Evolutionary conservation across 2,329 filamentous ascomycete genomes (phyloP), one percentile per base, ranked within the genome.

Genomic region (Stachybotrys chartarum): DNA sequence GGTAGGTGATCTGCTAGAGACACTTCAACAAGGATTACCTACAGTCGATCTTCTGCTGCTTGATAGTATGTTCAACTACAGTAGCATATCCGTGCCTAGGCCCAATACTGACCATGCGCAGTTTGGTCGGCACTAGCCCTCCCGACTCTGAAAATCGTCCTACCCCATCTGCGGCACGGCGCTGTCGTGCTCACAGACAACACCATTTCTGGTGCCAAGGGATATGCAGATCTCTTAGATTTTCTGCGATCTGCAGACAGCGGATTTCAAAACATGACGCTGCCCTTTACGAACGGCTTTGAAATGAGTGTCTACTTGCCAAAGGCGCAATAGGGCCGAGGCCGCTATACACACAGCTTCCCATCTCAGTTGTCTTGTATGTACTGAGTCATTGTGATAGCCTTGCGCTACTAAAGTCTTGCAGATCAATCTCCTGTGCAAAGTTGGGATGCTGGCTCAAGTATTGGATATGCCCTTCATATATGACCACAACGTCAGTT

Each of bases 11-110:
- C 58, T 86, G 51, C 70, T 73, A 0, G 77, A 85, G 65, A 85
- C 82, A 0, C 66, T 70, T 3, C 76, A 77, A 58, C 60, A 63
- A 0, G 72, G 74, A 35, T 56, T 85, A 30, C 73, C 74, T 0
- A 62, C 74, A 32, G 70, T 86, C n/a, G 80, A 86, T 58, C 70
- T 86, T 18, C 60, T 86, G 16, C 67, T 85, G 30, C 70, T 86
- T 30, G 83, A 86, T 61, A 85, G 83, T 86, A 66, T 72, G 82
- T 76, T 7, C 11, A 48, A 12, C 6, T 12, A 45, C 30, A 3
- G 12, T 48, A 17, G 1, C 31, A 2, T 7, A 5, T 24, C 7
- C 14, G 4, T 12, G 5, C 30, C 14, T 24, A 31, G 35, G 31
- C 7, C 5, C 7, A 5, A 14, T 46, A n/a, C 51, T 56, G 17